phyloP scores from a whole-genome alignment of 2,329 filamentous ascomycete genomes.

The Chaetomiaceae sp. region DNA sequence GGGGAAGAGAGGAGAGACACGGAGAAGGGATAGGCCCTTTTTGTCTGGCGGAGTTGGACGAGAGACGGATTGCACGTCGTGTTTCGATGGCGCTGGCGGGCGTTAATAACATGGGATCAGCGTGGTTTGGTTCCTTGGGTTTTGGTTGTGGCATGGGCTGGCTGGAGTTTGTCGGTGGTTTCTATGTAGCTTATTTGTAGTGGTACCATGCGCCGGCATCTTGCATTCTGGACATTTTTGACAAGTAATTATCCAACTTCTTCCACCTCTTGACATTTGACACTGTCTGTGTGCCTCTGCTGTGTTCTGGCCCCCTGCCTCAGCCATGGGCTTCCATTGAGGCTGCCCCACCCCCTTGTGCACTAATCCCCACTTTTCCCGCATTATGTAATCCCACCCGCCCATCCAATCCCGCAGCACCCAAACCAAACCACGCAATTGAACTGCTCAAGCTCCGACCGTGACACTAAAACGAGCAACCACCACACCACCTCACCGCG shows the following conservation, averaged over 20 bases:
- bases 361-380: neutral
- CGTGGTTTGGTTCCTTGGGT: neutral
- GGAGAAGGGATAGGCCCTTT: slow-evolving; percentile 18
- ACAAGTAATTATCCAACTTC: no score
- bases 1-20: slow-evolving; percentile 5
- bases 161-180: neutral
- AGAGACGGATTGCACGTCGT: neutral
- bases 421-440: neutral
- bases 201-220: neutral
- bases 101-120: neutral
- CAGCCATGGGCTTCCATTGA: no score
- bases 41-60: neutral
- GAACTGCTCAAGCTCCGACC: neutral
- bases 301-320: no score
- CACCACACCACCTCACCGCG: neutral
- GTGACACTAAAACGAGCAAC: neutral
- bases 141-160: neutral
- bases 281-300: no score
- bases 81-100: neutral
- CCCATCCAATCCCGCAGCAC: neutral
- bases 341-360: neutral
- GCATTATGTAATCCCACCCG: neutral
- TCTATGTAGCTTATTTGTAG: slow-evolving; percentile 4
- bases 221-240: neutral
- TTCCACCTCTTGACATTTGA: neutral